These are phyloP conservation scores for Marasmius sp. DNA, from an alignment of 1,284 basidiomycete species.

Conservation along the genomic window DNA sequence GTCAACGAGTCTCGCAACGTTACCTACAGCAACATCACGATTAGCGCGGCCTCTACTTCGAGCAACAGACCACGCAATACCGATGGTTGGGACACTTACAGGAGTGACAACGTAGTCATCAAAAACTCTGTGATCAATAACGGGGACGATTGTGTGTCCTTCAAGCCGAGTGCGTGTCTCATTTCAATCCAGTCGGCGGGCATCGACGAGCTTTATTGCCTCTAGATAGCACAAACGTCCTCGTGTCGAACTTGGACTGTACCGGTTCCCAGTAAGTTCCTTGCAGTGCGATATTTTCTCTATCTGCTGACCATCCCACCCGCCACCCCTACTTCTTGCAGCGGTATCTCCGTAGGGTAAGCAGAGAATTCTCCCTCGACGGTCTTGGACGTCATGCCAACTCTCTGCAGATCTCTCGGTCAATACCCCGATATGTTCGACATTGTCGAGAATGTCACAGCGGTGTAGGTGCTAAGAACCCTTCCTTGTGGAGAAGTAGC, in stretches of 20 bases:
- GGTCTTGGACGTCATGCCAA: background rate
- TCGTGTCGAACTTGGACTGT: slow-evolving; percentile 58
- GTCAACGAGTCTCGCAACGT: slow-evolving; percentile 48
- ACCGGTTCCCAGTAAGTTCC: slow-evolving; percentile 52
- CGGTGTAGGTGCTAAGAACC: slow-evolving; percentile 30
- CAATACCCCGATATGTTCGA: slow-evolving; percentile 60
- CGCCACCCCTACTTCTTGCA: slow-evolving; percentile 13
- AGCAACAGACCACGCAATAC: slow-evolving; percentile 47
- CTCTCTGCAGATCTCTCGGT: slow-evolving; percentile 34
- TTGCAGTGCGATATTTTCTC: background rate
- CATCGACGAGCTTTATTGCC: background rate
- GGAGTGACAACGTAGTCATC: slow-evolving; percentile 51
- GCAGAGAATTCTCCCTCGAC: background rate
- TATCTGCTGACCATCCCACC: background rate
- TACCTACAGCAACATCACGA: slow-evolving; percentile 44
- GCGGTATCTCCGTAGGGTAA: slow-evolving; percentile 60
- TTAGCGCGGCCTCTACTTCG: slow-evolving; percentile 45
- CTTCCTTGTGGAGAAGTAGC: background rate
- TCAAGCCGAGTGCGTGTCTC: slow-evolving; percentile 57
- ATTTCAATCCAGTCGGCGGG: background rate
- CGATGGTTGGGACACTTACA: slow-evolving; percentile 67
- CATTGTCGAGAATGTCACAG: slow-evolving; percentile 63
- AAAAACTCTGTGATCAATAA: slow-evolving; percentile 56
- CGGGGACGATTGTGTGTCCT: slow-evolving; percentile 64
- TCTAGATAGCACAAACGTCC: slow-evolving; percentile 51